Percentiles rank a stretch among this genome's conserved stretches.
These are phyloP conservation scores for Agrocybe praecox DNA, from an alignment of 768 basidiomycete species.

Conservation along the genomic window DNA sequence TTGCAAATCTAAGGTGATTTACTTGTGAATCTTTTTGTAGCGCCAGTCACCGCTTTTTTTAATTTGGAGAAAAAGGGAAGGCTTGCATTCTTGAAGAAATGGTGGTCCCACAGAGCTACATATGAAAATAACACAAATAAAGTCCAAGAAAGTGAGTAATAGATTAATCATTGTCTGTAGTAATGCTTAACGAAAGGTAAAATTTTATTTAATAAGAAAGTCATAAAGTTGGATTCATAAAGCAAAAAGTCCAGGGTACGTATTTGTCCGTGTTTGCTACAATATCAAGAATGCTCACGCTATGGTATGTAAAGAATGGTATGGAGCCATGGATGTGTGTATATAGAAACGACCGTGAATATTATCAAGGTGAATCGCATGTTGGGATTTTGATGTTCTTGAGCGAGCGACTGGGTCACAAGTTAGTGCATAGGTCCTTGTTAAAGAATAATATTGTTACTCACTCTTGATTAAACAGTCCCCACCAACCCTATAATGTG, in stretches of 20 bases:
- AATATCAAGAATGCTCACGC: neutral
- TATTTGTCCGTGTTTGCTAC: no score
- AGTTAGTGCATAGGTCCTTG: neutral
- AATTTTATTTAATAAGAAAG: no score
- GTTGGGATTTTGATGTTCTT: conserved; percentile 71
- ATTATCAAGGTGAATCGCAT: conserved; percentile 45
- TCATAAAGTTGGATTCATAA: no score
- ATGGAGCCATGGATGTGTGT: neutral
- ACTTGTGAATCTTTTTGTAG: neutral
- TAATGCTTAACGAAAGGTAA: no score
- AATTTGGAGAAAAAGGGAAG: no score
- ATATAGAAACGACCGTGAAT: neutral
- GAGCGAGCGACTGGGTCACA: conserved; percentile 56
- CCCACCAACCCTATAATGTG: conserved; percentile 49
- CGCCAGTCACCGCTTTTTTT: no score
- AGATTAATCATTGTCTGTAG: no score
- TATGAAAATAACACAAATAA: no score
- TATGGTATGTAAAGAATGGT: neutral
- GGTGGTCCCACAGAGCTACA: no score
- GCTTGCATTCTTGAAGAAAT: no score
- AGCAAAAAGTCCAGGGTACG: no score
- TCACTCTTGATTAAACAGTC: conserved; percentile 45
- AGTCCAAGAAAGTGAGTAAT: no score
- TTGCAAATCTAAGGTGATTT: neutral
- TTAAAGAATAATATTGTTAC: conserved; percentile 5